Conservation (phyloP, 2,329 filamentous ascomycete genomes). For the Polychaeton citri region DNA sequence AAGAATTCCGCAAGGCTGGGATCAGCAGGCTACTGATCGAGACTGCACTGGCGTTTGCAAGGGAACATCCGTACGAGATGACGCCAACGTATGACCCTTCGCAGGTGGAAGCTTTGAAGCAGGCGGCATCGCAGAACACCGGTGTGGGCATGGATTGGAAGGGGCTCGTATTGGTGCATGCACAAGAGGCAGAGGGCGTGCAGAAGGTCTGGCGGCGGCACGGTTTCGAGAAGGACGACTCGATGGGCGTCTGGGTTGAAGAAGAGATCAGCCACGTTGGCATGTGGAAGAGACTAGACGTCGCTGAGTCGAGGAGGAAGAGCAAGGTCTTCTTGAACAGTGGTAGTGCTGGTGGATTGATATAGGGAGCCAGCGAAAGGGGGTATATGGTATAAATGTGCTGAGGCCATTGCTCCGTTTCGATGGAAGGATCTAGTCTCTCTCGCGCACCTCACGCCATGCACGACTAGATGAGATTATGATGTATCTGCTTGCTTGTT, state of each 20-base stretch:
- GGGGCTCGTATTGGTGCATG: conserved; percentile 67
- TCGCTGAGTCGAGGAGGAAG: conserved; percentile 14
- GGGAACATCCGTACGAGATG: conserved; percentile 39
- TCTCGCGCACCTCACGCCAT: no score
- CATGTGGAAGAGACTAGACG: conserved; percentile 52
- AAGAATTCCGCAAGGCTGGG: conserved; percentile 33
- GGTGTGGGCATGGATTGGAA: conserved; percentile 45
- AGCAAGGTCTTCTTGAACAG: conserved; percentile 8
- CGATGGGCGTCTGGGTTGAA: conserved; percentile 66
- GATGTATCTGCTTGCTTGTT: no score
- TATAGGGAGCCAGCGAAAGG: no score
- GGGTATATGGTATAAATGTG: not conserved
- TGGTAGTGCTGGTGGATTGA: not conserved
- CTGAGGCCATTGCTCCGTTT: not conserved
- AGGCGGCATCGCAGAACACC: conserved; percentile 7
- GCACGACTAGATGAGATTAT: no score
- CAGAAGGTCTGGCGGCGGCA: conserved; percentile 53
- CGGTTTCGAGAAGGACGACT: conserved; percentile 62
- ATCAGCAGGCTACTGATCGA: conserved; percentile 54
- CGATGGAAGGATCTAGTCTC: no score
- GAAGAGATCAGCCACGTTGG: conserved; percentile 76
- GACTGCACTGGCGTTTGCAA: conserved; percentile 55
- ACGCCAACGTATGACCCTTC: conserved; percentile 21
- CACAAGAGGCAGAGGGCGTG: conserved; percentile 47
- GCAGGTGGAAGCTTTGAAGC: conserved; percentile 19